Conservation (phyloP, 2,329 filamentous ascomycete genomes). For the Cyphellophora attinorum region DNA sequence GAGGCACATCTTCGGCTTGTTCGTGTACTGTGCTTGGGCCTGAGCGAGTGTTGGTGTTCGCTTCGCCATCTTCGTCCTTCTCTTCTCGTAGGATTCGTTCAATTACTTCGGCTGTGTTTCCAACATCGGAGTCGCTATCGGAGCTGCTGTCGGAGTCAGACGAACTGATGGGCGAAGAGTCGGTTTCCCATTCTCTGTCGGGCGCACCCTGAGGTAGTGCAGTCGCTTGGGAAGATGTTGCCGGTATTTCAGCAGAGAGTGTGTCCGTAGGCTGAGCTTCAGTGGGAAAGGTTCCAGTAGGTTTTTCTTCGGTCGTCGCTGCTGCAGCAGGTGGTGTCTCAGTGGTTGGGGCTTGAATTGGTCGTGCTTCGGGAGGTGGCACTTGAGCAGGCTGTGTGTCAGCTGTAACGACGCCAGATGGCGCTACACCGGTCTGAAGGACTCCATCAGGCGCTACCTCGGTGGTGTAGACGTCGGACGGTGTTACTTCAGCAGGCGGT, state of each 20-base stretch:
- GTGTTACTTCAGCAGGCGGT: no score
- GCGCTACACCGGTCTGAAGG: no score
- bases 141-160: conserved; percentile 49
- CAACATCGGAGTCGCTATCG: conserved; percentile 50
- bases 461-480: no score
- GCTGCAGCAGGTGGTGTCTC: no score
- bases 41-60: conserved; percentile 26
- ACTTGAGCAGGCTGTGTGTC: no score
- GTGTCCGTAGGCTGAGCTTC: neutral
- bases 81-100: conserved; percentile 81
- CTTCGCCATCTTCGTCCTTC: conserved; percentile 63
- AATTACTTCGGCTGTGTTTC: conserved; percentile 56
- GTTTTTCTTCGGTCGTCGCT: no score
- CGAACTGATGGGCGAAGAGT: conserved; percentile 67
- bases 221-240: no score
- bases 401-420: no score
- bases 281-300: neutral
- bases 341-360: no score
- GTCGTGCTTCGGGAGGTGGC: no score
- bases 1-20: conserved; percentile 48
- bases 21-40: conserved; percentile 79
- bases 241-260: neutral
- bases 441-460: no score
- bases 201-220: neutral
- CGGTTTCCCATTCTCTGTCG: conserved; percentile 77